A percentile compares a stretch with the other conserved stretches of the same genome.
These are phyloP conservation scores for Penstemon barbatus DNA, from an alignment of 257 asterid species.

Conservation along the genomic window DNA sequence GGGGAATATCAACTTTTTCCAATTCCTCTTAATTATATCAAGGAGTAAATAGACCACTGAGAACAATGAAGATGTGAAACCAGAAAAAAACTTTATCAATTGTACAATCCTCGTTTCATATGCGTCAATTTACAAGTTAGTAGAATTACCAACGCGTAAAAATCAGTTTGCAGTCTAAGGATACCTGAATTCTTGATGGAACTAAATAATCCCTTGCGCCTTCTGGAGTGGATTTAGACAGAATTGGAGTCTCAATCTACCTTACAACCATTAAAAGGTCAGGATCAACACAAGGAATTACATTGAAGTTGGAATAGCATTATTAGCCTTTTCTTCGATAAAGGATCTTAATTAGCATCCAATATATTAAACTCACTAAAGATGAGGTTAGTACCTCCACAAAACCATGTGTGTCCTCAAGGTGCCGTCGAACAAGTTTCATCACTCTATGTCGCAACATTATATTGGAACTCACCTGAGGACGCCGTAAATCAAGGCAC, in stretches of 20 bases:
- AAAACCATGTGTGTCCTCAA: conserved; percentile 83
- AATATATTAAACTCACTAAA: conserved; percentile 12
- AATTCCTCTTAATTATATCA: conserved; percentile 3
- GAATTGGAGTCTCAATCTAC: conserved; percentile 99
- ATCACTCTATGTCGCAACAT: conserved; percentile 87
- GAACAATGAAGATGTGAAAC: neutral
- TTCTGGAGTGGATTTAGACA: conserved; percentile 99
- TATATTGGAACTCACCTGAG: conserved; percentile 72
- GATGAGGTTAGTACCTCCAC: conserved; percentile 72
- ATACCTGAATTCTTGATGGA: conserved; percentile 98
- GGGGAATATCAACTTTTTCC: neutral
- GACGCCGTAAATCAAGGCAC: conserved; percentile 92
- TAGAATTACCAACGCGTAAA: conserved; percentile 7
- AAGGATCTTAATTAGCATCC: conserved; percentile 13
- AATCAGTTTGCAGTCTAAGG: conserved; percentile 12
- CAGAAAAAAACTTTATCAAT: conserved; percentile 2
- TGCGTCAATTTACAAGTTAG: conserved; percentile 16
- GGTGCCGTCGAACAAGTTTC: conserved; percentile 83
- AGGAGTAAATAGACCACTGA: conserved; percentile 1
- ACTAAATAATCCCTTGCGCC: conserved; percentile 99
- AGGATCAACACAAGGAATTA: conserved; percentile 61
- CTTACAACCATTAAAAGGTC: conserved; percentile 73
- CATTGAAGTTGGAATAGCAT: conserved; percentile 15
- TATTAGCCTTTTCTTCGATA: conserved; percentile 14
- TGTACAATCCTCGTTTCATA: conserved; percentile 3